Conservation (phyloP, 306 rosid species). For the Biancaea sappan region DNA sequence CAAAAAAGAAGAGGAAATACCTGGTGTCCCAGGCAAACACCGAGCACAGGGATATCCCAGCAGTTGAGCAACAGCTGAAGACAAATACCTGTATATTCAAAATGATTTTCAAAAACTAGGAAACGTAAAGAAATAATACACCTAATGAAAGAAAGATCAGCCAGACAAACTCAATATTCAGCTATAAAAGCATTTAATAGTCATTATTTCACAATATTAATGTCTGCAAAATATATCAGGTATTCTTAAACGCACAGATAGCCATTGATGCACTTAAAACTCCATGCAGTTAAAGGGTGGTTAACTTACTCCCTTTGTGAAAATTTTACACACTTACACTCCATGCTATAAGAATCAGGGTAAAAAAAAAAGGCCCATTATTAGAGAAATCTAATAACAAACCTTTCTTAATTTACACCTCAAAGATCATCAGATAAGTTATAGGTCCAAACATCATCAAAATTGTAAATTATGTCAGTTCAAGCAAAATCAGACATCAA, state of each 20-base stretch:
- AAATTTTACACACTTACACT: background rate
- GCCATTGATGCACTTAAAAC: constrained; percentile 9
- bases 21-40: constrained; percentile 99
- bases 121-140: constrained; percentile 19
- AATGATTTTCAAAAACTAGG: constrained; percentile 33
- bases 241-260: constrained; percentile 5
- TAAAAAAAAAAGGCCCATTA: background rate
- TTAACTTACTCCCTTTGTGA: constrained; percentile 2
- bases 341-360: background rate
- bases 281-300: constrained; percentile 18
- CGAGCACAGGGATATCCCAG: constrained; percentile 86
- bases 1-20: constrained; percentile 47
- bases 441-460: background rate
- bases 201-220: constrained; percentile 23
- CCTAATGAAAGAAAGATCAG: constrained; percentile 32
- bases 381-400: background rate
- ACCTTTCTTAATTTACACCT: background rate
- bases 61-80: constrained; percentile 78
- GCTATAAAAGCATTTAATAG: background rate
- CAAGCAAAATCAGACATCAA: background rate
- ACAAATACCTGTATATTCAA: constrained; percentile 76
- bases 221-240: constrained; percentile 26
- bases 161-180: background rate
- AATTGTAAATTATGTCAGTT: background rate
- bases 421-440: constrained; percentile 1